A percentile compares a stretch with the other conserved stretches of the same genome.
Evolutionary conservation across 1,284 basidiomycete genomes (phyloP).

Genomic region (Stygiomarasmius scandens): DNA sequence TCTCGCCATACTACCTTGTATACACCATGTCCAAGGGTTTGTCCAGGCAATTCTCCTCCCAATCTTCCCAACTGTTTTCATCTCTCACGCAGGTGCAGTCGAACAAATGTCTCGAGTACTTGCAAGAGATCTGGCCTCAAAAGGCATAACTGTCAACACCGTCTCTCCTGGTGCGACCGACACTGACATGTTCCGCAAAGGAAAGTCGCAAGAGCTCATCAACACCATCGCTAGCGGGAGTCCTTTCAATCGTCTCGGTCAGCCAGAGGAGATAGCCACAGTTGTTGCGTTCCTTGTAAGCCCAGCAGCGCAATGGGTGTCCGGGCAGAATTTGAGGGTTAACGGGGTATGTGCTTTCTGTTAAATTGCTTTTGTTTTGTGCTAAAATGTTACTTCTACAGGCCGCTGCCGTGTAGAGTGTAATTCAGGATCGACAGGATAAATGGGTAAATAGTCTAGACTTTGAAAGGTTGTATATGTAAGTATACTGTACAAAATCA

Average conservation of each 20-base stretch:
- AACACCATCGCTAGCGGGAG: constrained; percentile 45
- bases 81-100: constrained; percentile 41
- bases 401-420: too few relatives aligned
- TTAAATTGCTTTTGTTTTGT: too few relatives aligned
- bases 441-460: too few relatives aligned
- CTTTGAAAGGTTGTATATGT: too few relatives aligned
- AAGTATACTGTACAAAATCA: too few relatives aligned
- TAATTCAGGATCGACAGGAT: too few relatives aligned
- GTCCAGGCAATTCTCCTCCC: not conserved
- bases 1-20: constrained; percentile 43
- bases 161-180: constrained; percentile 58
- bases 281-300: constrained; percentile 55
- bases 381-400: too few relatives aligned
- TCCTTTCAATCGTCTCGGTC: constrained; percentile 50
- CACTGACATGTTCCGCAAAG: constrained; percentile 54
- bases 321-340: constrained; percentile 56
- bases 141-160: constrained; percentile 59
- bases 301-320: constrained; percentile 56
- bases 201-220: constrained; percentile 48
- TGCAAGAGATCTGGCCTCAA: constrained; percentile 54
- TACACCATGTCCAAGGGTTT: constrained; percentile 51
- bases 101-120: constrained; percentile 63
- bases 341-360: constrained; percentile 52
- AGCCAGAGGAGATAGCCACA: constrained; percentile 57
- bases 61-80: not conserved